Conservation (phyloP, 805 yeast genomes). For the Barnettozyma salicaria region DNA sequence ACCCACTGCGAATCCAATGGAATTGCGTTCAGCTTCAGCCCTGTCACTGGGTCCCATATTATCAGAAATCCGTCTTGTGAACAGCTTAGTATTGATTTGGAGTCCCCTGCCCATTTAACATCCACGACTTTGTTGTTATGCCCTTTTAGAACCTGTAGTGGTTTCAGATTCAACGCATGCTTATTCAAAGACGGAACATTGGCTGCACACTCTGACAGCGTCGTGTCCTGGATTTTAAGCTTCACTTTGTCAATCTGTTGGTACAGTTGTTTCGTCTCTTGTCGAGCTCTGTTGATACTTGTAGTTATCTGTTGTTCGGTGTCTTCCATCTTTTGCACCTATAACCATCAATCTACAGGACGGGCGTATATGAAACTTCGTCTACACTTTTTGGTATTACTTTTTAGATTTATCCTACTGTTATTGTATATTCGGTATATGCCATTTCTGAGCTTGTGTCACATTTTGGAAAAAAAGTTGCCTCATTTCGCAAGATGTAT, state of each 20-base stretch:
- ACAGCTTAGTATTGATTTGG: constrained; percentile 57
- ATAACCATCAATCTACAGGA: background rate
- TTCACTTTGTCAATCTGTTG: constrained; percentile 43
- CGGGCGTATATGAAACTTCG: no score
- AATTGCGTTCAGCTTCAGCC: constrained; percentile 64
- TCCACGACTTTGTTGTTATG: constrained; percentile 72
- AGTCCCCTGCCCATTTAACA: constrained; percentile 61
- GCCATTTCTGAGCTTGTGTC: constrained; percentile 2
- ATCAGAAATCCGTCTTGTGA: constrained; percentile 85
- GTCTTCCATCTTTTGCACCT: constrained; percentile 6
- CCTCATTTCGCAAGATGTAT: constrained; percentile 10
- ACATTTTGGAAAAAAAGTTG: no score
- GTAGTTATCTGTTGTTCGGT: constrained; percentile 13
- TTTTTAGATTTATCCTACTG: background rate
- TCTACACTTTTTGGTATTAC: no score
- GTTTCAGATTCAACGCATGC: constrained; percentile 28
- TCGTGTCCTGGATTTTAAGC: constrained; percentile 39
- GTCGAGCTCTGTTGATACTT: constrained; percentile 33
- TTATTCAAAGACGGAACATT: constrained; percentile 14
- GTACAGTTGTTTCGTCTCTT: constrained; percentile 42
- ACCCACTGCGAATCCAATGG: constrained; percentile 76
- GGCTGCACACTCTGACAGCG: constrained; percentile 35
- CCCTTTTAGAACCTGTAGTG: constrained; percentile 35
- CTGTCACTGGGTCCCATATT: constrained; percentile 75
- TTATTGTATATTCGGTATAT: background rate